phyloP scores from a whole-genome alignment of 2,329 filamentous ascomycete genomes.

The Bimuria novae-zelandiae region DNA sequence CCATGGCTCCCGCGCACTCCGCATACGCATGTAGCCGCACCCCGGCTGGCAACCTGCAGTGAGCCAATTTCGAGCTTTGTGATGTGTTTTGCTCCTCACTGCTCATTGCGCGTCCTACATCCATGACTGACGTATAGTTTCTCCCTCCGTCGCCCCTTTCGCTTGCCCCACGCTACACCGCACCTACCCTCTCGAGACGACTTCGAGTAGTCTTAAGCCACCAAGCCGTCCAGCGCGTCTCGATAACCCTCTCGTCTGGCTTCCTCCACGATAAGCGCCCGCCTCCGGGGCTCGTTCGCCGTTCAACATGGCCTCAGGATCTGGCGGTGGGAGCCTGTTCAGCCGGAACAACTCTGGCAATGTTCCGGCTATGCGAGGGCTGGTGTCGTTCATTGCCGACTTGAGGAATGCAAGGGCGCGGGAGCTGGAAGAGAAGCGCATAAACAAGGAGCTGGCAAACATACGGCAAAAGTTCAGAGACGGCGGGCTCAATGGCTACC shows the following conservation, averaged over 20 bases:
- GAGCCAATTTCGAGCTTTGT: not conserved
- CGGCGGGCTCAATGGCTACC: conserved; percentile 89
- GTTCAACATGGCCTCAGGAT: conserved; percentile 45
- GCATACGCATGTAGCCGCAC: conserved; percentile 4
- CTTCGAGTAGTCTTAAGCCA: not conserved
- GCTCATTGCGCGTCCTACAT: conserved; percentile 6
- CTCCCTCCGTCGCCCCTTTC: conserved; percentile 6
- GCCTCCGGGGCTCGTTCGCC: conserved; percentile 33
- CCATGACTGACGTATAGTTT: conserved; percentile 18
- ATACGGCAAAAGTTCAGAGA: conserved; percentile 99
- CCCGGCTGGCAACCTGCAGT: conserved; percentile 7
- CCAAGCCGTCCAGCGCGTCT: no score
- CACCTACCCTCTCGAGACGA: conserved; percentile 14
- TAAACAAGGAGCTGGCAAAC: conserved; percentile 99
- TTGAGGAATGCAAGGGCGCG: conserved; percentile 91
- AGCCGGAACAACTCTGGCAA: conserved; percentile 49
- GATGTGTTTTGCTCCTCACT: conserved; percentile 19
- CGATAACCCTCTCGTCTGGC: no score
- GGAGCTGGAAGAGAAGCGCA: conserved; percentile 97
- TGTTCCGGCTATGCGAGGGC: conserved; percentile 55
- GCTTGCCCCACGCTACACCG: conserved; percentile 6
- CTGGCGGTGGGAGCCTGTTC: conserved; percentile 46
- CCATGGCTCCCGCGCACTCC: conserved; percentile 11
- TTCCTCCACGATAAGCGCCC: conserved; percentile 39
- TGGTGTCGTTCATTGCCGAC: conserved; percentile 98